Evolutionary conservation across 2,329 filamentous ascomycete species (phyloP).

Genomic region (Biscogniauxia sp.): DNA sequence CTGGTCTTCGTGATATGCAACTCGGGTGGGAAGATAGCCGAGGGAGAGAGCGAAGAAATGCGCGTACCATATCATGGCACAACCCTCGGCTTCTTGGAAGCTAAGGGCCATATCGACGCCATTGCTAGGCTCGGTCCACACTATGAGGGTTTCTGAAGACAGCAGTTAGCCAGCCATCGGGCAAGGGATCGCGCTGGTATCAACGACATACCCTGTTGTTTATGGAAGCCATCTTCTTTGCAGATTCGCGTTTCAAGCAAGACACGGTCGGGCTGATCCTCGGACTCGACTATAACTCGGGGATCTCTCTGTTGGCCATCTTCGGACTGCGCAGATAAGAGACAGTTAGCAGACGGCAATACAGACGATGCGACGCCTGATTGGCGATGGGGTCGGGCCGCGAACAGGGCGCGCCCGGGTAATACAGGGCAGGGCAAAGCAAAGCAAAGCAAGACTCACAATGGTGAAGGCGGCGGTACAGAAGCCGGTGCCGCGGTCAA

Average conservation of each 20-base stretch:
- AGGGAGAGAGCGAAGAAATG: neutral
- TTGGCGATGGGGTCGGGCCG: neutral
- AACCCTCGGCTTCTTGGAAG: constrained; percentile 96
- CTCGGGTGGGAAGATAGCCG: constrained; percentile 1
- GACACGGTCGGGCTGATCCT: constrained; percentile 81
- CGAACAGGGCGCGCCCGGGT: neutral
- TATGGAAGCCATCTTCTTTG: constrained; percentile 95
- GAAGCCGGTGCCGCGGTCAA: constrained; percentile 93
- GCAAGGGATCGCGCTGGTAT: constrained; percentile 5
- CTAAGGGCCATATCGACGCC: constrained; percentile 96
- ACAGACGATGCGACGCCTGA: constrained; percentile 10
- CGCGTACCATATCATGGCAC: constrained; percentile 79
- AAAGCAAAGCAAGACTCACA: constrained; percentile 51
- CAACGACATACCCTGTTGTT: constrained; percentile 77
- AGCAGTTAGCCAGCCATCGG: constrained; percentile 3
- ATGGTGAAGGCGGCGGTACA: constrained; percentile 75
- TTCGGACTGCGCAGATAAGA: constrained; percentile 42
- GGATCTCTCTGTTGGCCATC: constrained; percentile 71
- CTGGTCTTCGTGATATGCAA: neutral
- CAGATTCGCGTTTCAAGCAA: constrained; percentile 86
- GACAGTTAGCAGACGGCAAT: constrained; percentile 12
- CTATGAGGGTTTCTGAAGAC: constrained; percentile 82
- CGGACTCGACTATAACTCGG: constrained; percentile 85
- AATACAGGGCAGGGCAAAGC: too few species aligned
- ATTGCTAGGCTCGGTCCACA: constrained; percentile 86